Conservation (phyloP, 1,139 yeast genomes). For the Taphrina sp. region DNA sequence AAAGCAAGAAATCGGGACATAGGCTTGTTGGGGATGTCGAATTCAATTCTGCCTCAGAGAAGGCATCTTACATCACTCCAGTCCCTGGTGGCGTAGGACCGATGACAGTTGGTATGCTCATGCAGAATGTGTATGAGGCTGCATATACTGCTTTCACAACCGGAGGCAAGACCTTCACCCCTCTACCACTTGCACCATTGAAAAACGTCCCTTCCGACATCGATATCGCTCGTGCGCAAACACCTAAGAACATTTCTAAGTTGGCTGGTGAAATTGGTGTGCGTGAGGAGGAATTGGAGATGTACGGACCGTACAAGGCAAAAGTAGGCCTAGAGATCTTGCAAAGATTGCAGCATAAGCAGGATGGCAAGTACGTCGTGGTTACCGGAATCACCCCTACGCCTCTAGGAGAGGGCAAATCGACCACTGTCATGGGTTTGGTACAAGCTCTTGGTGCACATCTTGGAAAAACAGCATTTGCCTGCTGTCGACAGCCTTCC, state of each 20-base stretch:
- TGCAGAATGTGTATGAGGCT: constrained; percentile 80
- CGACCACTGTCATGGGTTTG: constrained; percentile 93
- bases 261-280: constrained; percentile 86
- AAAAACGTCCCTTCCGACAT: constrained; percentile 92
- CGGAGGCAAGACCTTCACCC: constrained; percentile 45
- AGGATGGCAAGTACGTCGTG: constrained; percentile 82
- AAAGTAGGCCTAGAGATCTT: constrained; percentile 75
- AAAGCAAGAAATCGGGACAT: constrained; percentile 74
- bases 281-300: constrained; percentile 77
- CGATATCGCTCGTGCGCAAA: constrained; percentile 86
- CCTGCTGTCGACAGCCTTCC: constrained; percentile 96
- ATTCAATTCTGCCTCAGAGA: constrained; percentile 61
- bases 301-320: constrained; percentile 88
- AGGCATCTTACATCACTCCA: constrained; percentile 80
- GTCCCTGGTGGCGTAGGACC: constrained; percentile 99
- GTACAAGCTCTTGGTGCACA: constrained; percentile 97
- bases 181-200: constrained; percentile 63
- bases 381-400: constrained; percentile 99
- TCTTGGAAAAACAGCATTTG: constrained; percentile 79
- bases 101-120: constrained; percentile 96
- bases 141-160: constrained; percentile 54
- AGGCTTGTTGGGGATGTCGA: constrained; percentile 94
- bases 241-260: constrained; percentile 76
- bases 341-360: constrained; percentile 65
- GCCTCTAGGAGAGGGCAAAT: constrained; percentile 97